phyloP scores from a whole-genome alignment of 495 filamentous ascomycete genomes.

The Penicillium roqueforti region DNA sequence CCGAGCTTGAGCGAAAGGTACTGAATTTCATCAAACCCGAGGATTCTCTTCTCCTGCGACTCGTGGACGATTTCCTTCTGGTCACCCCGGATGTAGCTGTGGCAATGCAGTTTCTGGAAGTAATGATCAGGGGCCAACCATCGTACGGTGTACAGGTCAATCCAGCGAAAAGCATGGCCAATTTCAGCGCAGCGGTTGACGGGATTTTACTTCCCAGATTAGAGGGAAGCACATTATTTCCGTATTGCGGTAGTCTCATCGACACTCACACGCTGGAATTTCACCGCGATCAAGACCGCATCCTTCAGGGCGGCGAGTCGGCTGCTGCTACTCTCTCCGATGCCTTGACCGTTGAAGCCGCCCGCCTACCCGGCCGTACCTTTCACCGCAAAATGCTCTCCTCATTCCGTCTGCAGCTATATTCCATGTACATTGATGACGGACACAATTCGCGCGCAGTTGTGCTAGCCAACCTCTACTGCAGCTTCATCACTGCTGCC shows the following conservation, averaged over 20 bases:
- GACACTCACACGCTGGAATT: slow-evolving; percentile 74
- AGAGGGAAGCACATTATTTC: slow-evolving; percentile 54
- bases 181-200: slow-evolving; percentile 66
- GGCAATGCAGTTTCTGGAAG: slow-evolving; percentile 65
- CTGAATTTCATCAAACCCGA: slow-evolving; percentile 60
- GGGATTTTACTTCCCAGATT: slow-evolving; percentile 51
- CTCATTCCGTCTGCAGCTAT: slow-evolving; percentile 79
- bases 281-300: slow-evolving; percentile 52
- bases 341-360: slow-evolving; percentile 73
- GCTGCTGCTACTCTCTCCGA: slow-evolving; percentile 42
- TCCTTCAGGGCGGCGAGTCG: slow-evolving; percentile 42
- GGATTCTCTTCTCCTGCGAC: slow-evolving; percentile 66
- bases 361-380: slow-evolving; percentile 60
- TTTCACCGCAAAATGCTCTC: slow-evolving; percentile 77
- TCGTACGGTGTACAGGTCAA: slow-evolving; percentile 79
- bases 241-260: slow-evolving; percentile 82
- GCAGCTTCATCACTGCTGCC: slow-evolving; percentile 69
- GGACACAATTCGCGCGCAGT: slow-evolving; percentile 65
- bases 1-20: slow-evolving; percentile 66
- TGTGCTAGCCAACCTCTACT: slow-evolving; percentile 69
- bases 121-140: slow-evolving; percentile 74
- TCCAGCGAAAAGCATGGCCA: slow-evolving; percentile 73
- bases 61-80: slow-evolving; percentile 90
- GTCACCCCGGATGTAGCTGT: slow-evolving; percentile 65
- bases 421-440: slow-evolving; percentile 87